A percentile compares a stretch with the other conserved stretches of the same genome.
Evolutionary conservation across 2,329 filamentous ascomycete species (phyloP).

Genomic region (Aspergillus eucalypticola): DNA sequence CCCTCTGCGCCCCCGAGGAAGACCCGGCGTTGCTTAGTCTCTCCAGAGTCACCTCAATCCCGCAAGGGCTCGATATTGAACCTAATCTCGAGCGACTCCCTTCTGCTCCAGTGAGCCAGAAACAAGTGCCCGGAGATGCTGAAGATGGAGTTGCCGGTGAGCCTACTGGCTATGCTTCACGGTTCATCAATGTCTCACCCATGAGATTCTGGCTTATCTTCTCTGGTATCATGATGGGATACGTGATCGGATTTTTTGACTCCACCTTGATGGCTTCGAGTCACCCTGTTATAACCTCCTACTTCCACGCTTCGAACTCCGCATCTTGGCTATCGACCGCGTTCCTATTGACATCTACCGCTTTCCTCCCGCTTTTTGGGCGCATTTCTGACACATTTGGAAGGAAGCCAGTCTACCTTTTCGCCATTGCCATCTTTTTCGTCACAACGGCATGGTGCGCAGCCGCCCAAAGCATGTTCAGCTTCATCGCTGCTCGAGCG

Average conservation of each 20-base stretch:
- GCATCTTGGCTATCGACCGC: slow-evolving; percentile 82
- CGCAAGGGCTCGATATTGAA: slow-evolving; percentile 30
- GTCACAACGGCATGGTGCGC: slow-evolving; percentile 70
- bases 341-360: slow-evolving; percentile 74
- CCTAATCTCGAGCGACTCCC: slow-evolving; percentile 27
- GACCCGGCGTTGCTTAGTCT: slow-evolving; percentile 1
- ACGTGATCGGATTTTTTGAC: slow-evolving; percentile 67
- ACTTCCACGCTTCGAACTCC: slow-evolving; percentile 74
- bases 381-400: slow-evolving; percentile 74
- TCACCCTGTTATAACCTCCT: slow-evolving; percentile 78
- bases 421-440: slow-evolving; percentile 62
- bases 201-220: slow-evolving; percentile 65
- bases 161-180: slow-evolving; percentile 28
- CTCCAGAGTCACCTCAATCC: slow-evolving; percentile 27
- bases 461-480: slow-evolving; percentile 65
- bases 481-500: slow-evolving; percentile 70
- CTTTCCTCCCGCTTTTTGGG: slow-evolving; percentile 73
- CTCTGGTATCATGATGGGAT: slow-evolving; percentile 57
- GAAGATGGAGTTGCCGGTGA: slow-evolving; percentile 11
- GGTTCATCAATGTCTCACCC: slow-evolving; percentile 42
- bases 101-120: slow-evolving; percentile 16
- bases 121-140: slow-evolving; percentile 10
- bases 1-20: background rate
- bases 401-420: slow-evolving; percentile 66
- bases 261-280: slow-evolving; percentile 78